Conservation (phyloP, 768 basidiomycete species). For the Tulasnella sp. region DNA sequence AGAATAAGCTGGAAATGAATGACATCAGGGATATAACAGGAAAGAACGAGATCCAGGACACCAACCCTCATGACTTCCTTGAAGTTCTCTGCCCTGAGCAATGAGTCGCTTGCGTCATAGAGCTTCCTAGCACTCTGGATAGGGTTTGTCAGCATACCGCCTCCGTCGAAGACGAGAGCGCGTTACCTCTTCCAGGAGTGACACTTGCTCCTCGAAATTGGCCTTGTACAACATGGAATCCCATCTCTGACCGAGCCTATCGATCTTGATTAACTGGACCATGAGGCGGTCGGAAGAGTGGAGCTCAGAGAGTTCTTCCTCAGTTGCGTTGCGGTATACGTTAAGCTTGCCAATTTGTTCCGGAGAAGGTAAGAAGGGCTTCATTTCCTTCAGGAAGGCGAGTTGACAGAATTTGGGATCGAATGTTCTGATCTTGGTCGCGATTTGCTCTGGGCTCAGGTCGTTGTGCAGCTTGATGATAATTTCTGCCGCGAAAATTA, state of each 20-base stretch:
- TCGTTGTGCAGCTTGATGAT: constrained; percentile 85
- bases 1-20: constrained; percentile 71
- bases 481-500: constrained; percentile 63
- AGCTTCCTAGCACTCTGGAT: constrained; percentile 77
- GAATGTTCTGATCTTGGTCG: constrained; percentile 79
- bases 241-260: constrained; percentile 82
- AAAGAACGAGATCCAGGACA: constrained; percentile 4
- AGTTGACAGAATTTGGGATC: constrained; percentile 86
- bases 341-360: constrained; percentile 92
- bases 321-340: constrained; percentile 82
- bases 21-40: not conserved
- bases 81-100: constrained; percentile 83
- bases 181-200: constrained; percentile 77
- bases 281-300: constrained; percentile 95
- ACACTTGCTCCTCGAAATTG: constrained; percentile 83
- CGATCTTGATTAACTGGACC: constrained; percentile 95
- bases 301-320: constrained; percentile 82
- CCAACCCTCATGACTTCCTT: constrained; percentile 85
- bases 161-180: not conserved
- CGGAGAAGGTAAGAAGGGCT: constrained; percentile 85
- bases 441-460: constrained; percentile 85
- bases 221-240: constrained; percentile 95
- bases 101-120: constrained; percentile 74
- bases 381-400: constrained; percentile 85
- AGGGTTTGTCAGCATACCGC: constrained; percentile 17